Base-by-base conservation (phyloP, 345 rosid genomes). In the Iberis pinnata region DNA sequence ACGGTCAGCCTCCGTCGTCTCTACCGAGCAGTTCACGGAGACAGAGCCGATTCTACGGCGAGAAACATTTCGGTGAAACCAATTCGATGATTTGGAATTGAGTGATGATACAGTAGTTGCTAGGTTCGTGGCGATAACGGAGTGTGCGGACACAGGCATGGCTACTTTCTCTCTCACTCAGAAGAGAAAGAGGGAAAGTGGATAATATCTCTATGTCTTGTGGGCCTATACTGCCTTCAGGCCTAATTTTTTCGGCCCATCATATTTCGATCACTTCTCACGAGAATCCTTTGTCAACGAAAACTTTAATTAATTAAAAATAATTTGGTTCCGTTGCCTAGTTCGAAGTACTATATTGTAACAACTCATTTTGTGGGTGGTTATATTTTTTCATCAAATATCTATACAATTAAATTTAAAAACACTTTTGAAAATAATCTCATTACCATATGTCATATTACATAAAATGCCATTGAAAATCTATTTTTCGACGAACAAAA, bases 1-100 rank as follows among this genome's bases (percentile, higher is more conserved):
- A 26, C 77, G 80, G 22, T 73, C 43, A 47, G 54, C 65, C 41
- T 73, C 75, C 24, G 43, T 54, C 9, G 68, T 58, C 3, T 69
- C 73, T 43, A 68, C 76, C 60, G 80, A 72, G 74, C 86, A 78
- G 11, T 60, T 70, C 19, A 80, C 75, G 5, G 77, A 71, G 49
- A 12, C 65, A 49, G 56, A 40, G 5, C 44, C 31, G 29, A 60
- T 24, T 59, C 70, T 12, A 37, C 67, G 62, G 39, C 36, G 44
- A 6, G 67, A 43, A 18, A 17, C 49, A 46, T 43, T 58, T 9
- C 32, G 58, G 51, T 35, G 0, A 7, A 22, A 14, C 18, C 71
- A 67, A 62, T 57, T 58, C 7, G 65, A 46, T 20, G n/a, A 10
- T 8, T 12, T 1, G 29, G 41, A 7, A 6, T 6, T n/a, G 40